These are phyloP conservation scores for Cladosporium phlei DNA, from an alignment of 2,329 filamentous ascomycete genomes.

Conservation along the genomic window DNA sequence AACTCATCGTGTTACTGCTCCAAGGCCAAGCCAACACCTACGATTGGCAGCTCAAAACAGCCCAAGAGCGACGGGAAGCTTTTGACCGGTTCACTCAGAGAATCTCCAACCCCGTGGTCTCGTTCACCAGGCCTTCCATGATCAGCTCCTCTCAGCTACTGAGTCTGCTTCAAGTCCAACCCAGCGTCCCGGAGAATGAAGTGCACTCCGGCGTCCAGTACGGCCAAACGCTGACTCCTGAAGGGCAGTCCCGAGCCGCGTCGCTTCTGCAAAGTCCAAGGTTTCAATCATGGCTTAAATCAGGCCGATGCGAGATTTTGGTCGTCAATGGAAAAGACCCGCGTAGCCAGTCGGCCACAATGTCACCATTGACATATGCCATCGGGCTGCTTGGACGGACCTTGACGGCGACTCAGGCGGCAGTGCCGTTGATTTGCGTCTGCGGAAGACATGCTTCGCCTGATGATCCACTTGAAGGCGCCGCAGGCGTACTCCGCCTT, in stretches of 20 bases:
- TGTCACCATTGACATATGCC: slow-evolving; percentile 4
- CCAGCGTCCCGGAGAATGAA: neutral
- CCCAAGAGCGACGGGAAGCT: neutral
- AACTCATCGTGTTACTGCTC: neutral
- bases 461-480: slow-evolving; percentile 3
- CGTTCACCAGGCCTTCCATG: neutral
- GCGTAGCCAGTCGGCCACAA: neutral
- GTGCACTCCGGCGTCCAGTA: neutral
- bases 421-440: neutral
- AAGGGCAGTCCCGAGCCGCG: slow-evolving; percentile 1
- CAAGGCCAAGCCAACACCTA: neutral
- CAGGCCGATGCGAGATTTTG: neutral
- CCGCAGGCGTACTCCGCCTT: slow-evolving; percentile 1
- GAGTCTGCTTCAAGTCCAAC: neutral
- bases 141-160: neutral
- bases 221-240: neutral
- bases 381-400: neutral
- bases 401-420: neutral
- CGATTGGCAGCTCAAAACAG: neutral
- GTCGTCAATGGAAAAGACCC: slow-evolving; percentile 1
- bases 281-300: slow-evolving; percentile 4
- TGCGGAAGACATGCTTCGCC: slow-evolving; percentile 2
- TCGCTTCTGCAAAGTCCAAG: neutral
- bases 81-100: neutral
- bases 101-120: neutral